A percentile compares a stretch with the other conserved stretches of the same genome.
Evolutionary conservation across 2,329 filamentous ascomycete genomes (phyloP).

Genomic region (Rhynchosporium secalis): DNA sequence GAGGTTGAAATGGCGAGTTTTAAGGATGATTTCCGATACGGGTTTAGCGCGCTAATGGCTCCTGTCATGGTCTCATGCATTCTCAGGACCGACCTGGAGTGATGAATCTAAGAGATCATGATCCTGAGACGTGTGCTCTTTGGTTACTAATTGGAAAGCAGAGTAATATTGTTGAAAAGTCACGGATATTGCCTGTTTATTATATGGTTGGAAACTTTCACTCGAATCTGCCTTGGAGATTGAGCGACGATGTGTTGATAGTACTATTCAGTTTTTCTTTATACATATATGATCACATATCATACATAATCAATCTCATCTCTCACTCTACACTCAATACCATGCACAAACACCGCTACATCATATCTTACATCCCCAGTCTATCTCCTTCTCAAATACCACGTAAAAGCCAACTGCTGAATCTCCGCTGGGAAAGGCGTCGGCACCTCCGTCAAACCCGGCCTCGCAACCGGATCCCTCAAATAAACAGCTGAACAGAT

Average conservation of each 20-base stretch:
- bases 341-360: neutral
- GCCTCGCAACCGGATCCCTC: slow-evolving; percentile 86
- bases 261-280: neutral
- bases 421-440: slow-evolving; percentile 72
- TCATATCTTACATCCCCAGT: slow-evolving; percentile 16
- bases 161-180: too few species aligned
- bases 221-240: neutral
- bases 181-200: too few species aligned
- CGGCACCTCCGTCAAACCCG: slow-evolving; percentile 78
- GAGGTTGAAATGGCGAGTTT: too few species aligned
- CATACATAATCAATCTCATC: slow-evolving; percentile 18
- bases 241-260: neutral
- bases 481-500: slow-evolving; percentile 95
- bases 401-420: slow-evolving; percentile 85
- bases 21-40: too few species aligned
- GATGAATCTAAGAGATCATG: too few species aligned
- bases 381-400: slow-evolving; percentile 67
- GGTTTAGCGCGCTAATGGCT: too few species aligned
- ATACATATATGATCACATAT: slow-evolving; percentile 26
- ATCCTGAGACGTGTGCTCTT: too few species aligned
- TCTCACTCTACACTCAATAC: neutral
- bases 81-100: too few species aligned
- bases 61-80: too few species aligned
- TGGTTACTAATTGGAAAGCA: too few species aligned
- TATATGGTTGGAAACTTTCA: too few species aligned